phyloP scores from a whole-genome alignment of 805 yeast species.

The Lipomyces oligophaga region DNA sequence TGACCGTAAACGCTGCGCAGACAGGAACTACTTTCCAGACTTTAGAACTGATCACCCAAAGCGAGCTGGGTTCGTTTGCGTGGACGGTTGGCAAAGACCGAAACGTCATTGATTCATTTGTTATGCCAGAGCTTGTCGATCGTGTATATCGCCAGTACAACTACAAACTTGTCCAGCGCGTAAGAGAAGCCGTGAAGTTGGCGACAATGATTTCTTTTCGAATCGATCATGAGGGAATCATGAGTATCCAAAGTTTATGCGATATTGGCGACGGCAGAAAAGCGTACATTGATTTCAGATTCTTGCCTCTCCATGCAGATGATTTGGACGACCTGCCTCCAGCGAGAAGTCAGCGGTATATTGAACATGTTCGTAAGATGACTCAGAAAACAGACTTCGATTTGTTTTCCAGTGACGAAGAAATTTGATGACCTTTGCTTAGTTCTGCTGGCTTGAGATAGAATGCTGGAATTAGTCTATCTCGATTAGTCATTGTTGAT shows the following conservation, averaged over 20 bases:
- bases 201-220: constrained; percentile 27
- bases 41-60: constrained; percentile 4
- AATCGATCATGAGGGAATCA: constrained; percentile 24
- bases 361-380: neutral
- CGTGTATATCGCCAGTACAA: constrained; percentile 1
- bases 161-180: constrained; percentile 13
- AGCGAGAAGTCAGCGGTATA: neutral
- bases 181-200: constrained; percentile 27
- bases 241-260: constrained; percentile 31
- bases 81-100: constrained; percentile 14
- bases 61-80: constrained; percentile 21
- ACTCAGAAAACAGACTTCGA: no score
- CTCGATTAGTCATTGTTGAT: no score
- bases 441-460: no score
- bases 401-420: no score
- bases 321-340: neutral
- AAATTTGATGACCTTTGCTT: no score
- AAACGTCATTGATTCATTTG: constrained; percentile 13
- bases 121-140: neutral
- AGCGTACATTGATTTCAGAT: constrained; percentile 29
- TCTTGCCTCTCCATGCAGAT: constrained; percentile 22
- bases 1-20: constrained; percentile 3
- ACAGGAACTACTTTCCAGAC: neutral
- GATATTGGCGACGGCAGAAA: constrained; percentile 30
- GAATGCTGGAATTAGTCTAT: no score